Evolutionary conservation across 441 rosid species (phyloP).

Genomic region (Adansonia gregorii): DNA sequence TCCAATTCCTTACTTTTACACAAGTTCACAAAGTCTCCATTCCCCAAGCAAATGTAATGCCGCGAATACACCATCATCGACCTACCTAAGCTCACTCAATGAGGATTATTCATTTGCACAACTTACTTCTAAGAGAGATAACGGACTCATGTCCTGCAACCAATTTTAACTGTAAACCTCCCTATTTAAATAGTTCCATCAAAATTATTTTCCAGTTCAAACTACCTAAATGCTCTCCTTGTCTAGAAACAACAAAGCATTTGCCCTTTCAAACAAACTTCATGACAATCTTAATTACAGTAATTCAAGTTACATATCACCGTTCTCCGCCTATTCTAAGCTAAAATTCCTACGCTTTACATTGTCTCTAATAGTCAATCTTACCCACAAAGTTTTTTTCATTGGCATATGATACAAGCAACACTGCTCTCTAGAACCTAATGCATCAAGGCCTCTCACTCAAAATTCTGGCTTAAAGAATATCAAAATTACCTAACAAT

Average conservation of each 20-base stretch:
- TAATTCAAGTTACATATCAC: not conserved
- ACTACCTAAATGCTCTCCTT: not conserved
- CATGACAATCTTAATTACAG: not conserved
- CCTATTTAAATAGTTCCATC: slow-evolving; percentile 8
- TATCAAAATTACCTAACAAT: not conserved
- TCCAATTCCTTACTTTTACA: not conserved
- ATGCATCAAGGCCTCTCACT: not conserved
- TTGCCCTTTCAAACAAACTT: not conserved
- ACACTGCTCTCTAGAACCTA: not conserved
- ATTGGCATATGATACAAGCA: not conserved
- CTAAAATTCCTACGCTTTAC: not conserved
- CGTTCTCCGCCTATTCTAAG: not conserved
- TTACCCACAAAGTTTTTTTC: not conserved
- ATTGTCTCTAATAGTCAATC: not conserved
- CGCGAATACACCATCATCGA: not conserved
- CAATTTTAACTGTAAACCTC: not conserved
- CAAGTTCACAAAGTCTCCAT: not conserved
- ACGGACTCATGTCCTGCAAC: not conserved
- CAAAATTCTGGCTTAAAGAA: not conserved
- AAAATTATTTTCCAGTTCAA: not conserved
- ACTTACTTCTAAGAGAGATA: not conserved
- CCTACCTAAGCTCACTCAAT: not conserved
- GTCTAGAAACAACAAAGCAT: not conserved
- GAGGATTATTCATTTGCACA: not conserved
- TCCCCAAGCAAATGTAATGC: not conserved